A percentile compares a stretch with the other conserved stretches of the same genome.
These are phyloP conservation scores for Chaetomium strumarium DNA, from an alignment of 2,329 filamentous ascomycete species.

Conservation along the genomic window DNA sequence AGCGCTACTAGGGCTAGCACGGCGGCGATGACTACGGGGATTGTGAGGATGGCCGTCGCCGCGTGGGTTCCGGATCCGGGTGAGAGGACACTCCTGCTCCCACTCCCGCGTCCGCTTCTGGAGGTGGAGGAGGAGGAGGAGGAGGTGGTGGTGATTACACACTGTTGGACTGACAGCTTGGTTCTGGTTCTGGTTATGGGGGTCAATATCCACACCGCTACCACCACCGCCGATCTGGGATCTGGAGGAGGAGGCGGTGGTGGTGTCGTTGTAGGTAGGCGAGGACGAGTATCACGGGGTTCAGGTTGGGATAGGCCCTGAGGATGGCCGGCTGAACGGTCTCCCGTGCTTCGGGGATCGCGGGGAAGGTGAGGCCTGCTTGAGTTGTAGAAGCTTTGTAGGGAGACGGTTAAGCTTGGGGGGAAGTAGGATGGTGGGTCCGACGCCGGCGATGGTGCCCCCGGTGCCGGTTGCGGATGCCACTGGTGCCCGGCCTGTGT, in stretches of 20 bases:
- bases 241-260: too few relatives aligned
- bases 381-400: constrained; percentile 11
- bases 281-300: too few relatives aligned
- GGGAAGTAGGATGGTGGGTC: constrained; percentile 25
- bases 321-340: too few relatives aligned
- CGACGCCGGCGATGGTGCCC: constrained; percentile 21
- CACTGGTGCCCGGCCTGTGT: constrained; percentile 30
- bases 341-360: not conserved
- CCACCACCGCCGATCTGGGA: not conserved
- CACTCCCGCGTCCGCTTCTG: too few relatives aligned
- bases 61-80: constrained; percentile 9
- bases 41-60: constrained; percentile 23
- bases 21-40: constrained; percentile 29
- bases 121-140: too few relatives aligned
- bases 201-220: not conserved
- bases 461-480: constrained; percentile 27
- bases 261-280: too few relatives aligned
- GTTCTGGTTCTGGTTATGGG: too few relatives aligned
- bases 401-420: constrained; percentile 20
- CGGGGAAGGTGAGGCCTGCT: constrained; percentile 8
- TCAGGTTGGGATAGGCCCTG: too few relatives aligned
- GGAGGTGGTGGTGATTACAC: constrained; percentile 19
- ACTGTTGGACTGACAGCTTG: constrained; percentile 25
- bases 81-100: too few relatives aligned
- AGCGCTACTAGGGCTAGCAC: constrained; percentile 19